phyloP scores from a whole-genome alignment of 768 basidiomycete genomes.

The Rhodotorula diobovata region DNA sequence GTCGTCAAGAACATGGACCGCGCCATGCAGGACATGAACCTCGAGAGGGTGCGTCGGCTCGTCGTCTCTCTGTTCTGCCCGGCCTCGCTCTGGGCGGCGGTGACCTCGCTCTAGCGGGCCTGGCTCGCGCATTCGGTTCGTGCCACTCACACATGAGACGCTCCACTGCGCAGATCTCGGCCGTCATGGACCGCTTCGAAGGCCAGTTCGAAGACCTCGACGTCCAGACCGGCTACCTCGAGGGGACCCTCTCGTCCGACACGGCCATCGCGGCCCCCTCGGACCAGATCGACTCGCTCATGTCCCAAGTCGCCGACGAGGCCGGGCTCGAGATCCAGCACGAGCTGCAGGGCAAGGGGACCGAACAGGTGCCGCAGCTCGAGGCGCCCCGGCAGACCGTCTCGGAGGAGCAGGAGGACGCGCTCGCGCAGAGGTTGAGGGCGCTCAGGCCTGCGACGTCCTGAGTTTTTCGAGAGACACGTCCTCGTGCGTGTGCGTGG shows the following conservation, averaged over 20 bases:
- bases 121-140: no score
- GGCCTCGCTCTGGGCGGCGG: no score
- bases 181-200: slow-evolving; percentile 99
- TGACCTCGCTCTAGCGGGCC: no score
- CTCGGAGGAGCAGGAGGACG: slow-evolving; percentile 66
- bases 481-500: no score
- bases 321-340: slow-evolving; percentile 93
- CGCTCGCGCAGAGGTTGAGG: slow-evolving; percentile 76
- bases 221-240: slow-evolving; percentile 97
- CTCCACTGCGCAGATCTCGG: slow-evolving; percentile 65
- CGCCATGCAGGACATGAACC: slow-evolving; percentile 98
- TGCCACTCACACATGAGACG: neutral
- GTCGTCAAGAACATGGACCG: slow-evolving; percentile 98
- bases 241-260: slow-evolving; percentile 87
- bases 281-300: slow-evolving; percentile 87
- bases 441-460: slow-evolving; percentile 75
- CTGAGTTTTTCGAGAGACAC: neutral
- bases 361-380: slow-evolving; percentile 58
- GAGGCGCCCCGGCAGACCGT: slow-evolving; percentile 53
- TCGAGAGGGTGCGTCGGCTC: slow-evolving; percentile 68
- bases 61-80: neutral
- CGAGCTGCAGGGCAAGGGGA: slow-evolving; percentile 64
- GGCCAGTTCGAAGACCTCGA: slow-evolving; percentile 92
- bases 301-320: slow-evolving; percentile 94
- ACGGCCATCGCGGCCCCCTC: slow-evolving; percentile 91